Evolutionary conservation across 371 early-diverging fungal species (phyloP), one percentile per base, ranked within the genome.

Genomic region (Mucor irregularis): DNA sequence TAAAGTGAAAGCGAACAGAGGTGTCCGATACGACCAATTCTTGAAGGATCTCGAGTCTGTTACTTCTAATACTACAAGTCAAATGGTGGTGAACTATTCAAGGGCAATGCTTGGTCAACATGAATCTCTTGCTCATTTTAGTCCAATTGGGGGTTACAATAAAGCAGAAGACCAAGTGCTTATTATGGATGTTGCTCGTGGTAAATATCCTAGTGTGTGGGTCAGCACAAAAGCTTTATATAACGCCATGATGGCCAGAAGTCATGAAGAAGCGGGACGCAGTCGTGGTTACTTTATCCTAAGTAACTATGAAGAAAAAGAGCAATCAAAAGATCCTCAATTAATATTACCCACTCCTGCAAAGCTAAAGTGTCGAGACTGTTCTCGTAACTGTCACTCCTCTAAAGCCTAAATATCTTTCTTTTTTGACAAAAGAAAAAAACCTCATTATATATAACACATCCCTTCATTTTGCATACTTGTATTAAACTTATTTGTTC

Each of bases 231-330:
- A 80, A 28, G 59, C 72, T 21, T 76, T 93, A 9, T 90, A 85
- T 59, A 71, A 87, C 52, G 81, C 94, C 9, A 76, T 95, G 81
- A 76, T 81, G 55, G 86, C 84, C 1, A 4, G n/a, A 8, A 56
- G 57, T 39, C 56, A 81, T 14, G 93, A 93, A 68, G 70, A 59
- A 14, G 83, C 81, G 19, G 89, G 91, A 0, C 85, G 83, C 11
- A 80, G 89, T 1, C 82, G 96, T 24, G 95, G 95, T 7, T 95
- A 92, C 67, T 92, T 92, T 66, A 58, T 94, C 42, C 67, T 94
- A 17, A 57, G 53, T 17, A 49, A 49, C 13, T 29, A 48, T 25
- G 39, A 56, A 16, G 13, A 17, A n/a, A 39, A 16, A 9, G 13
- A 38, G 4, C 38, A 44, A 29, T 25, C 29, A 11, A n/a, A n/a